Evolutionary conservation across 2,329 filamentous ascomycete genomes (phyloP).

Genomic region (Tolypocladium amazonense): DNA sequence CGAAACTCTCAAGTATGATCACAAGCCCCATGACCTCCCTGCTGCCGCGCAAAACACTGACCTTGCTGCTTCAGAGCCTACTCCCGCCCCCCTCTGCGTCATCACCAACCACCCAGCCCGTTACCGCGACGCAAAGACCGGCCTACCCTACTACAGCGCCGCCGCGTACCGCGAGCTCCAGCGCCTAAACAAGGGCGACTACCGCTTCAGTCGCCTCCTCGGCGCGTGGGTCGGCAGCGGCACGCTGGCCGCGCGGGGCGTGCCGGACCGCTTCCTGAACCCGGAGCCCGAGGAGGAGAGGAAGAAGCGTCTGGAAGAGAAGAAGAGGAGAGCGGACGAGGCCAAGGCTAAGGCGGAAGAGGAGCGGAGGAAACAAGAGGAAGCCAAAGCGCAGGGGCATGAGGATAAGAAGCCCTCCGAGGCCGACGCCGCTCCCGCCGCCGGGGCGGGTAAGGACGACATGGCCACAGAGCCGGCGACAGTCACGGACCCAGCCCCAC

Average conservation of each 20-base stretch:
- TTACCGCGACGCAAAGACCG: constrained; percentile 78
- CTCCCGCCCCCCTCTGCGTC: constrained; percentile 52
- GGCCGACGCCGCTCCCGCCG: background rate
- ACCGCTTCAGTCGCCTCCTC: constrained; percentile 71
- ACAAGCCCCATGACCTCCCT: background rate
- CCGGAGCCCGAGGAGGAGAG: constrained; percentile 18
- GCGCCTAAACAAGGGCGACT: constrained; percentile 60
- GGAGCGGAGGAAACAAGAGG: constrained; percentile 4
- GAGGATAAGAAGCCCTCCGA: background rate
- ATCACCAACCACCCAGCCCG: constrained; percentile 75
- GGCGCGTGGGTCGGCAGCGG: constrained; percentile 73
- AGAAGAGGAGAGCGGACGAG: constrained; percentile 6
- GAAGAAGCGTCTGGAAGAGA: constrained; percentile 9
- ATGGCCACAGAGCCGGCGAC: background rate
- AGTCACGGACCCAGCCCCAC: background rate
- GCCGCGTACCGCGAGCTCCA: constrained; percentile 77
- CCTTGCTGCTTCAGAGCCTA: constrained; percentile 29
- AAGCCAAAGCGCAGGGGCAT: constrained; percentile 2
- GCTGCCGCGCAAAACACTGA: constrained; percentile 1
- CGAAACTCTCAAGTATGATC: constrained; percentile 40
- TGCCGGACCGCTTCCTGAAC: constrained; percentile 64
- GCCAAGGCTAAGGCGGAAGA: background rate
- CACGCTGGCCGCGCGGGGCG: constrained; percentile 57
- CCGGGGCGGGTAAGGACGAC: background rate
- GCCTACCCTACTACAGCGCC: constrained; percentile 68